Percentiles rank a stretch among this genome's conserved stretches.
These are phyloP conservation scores for Simmondsia chinensis DNA, from an alignment of 148 eudicot genomes.

Conservation along the genomic window DNA sequence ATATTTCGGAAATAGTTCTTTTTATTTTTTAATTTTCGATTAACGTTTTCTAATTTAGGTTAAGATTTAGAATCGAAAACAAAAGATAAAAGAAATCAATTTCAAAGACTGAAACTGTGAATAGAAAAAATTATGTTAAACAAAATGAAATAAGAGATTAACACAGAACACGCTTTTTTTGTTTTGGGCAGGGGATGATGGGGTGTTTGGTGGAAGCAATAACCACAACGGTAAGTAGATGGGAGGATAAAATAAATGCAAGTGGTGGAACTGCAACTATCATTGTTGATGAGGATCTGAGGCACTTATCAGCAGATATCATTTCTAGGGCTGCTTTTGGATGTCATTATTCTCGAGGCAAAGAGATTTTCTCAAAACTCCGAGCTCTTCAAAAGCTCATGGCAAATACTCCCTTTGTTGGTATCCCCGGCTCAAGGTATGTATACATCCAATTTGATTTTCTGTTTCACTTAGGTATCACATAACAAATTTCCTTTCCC, in stretches of 20 bases:
- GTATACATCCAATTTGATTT: background rate
- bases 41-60: background rate
- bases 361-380: slow-evolving; percentile 41
- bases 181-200: slow-evolving; percentile 38
- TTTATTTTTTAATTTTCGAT: too few relatives aligned
- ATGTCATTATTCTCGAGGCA: slow-evolving; percentile 38
- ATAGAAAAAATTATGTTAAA: too few relatives aligned
- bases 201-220: slow-evolving; percentile 37
- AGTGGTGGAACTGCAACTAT: slow-evolving; percentile 29
- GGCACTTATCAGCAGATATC: slow-evolving; percentile 52
- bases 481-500: background rate
- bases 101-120: too few relatives aligned
- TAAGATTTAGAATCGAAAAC: background rate
- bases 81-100: too few relatives aligned
- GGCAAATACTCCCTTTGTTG: slow-evolving; percentile 28
- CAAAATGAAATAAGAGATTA: too few relatives aligned
- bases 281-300: slow-evolving; percentile 36
- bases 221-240: slow-evolving; percentile 18
- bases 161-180: background rate
- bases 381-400: slow-evolving; percentile 29
- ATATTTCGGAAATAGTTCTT: too few relatives aligned
- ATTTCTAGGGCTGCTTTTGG: slow-evolving; percentile 64
- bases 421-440: slow-evolving; percentile 51
- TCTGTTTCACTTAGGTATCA: too few relatives aligned
- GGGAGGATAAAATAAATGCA: slow-evolving; percentile 28